Base-by-base conservation (phyloP, 805 yeast genomes). In the Metschnikowia proteae region DNA sequence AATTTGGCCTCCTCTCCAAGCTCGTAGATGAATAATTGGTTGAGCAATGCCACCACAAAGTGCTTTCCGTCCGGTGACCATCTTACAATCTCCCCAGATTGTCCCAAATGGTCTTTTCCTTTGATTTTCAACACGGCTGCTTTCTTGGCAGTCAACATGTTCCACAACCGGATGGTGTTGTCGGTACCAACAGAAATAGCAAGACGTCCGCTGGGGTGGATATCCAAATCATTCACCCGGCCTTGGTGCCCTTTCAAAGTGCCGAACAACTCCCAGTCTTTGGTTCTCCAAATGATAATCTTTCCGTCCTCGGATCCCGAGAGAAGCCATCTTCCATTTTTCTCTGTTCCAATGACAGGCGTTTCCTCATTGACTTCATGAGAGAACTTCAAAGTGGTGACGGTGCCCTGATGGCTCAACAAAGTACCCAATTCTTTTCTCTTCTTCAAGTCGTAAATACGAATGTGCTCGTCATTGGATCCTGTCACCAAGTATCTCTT, bases 191-290 rank as follows among this genome's bases (percentile, higher is more conserved):
- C 96, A 51, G 95, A 85, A 27, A 94, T 79, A 5, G 97, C 97
- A 49, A 94, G 82, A 68, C 88, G 79, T 10, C 96, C 96, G 3
- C 89, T 75, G 13, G 96, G 95, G 66, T 94, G 99, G 34, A 94
- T 86, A 28, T 90, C 86, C 38, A 94, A 60, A 65, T 90, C 98
- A 56, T 85, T 86, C 38, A 94, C 79, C 46, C 86, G 75, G n/a
- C 82, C 92, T 38, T 77, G 78, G 67, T 92, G 98, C 9, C 97
- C 98, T 65, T 90, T 90, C 65, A 94, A 73, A 10, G 84, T 82
- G 4, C 94, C 96, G 64, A 88, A 83, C 38, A 82, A 77, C 63
- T 94, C 98, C 99, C 99, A 94, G 68, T 94, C 99, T 65, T 88
- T 89, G 3, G 94, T 86, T 66, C 98, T 77, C 99, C 99, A 94